Evolutionary conservation across 2,329 filamentous ascomycete species (phyloP), one percentile per base, ranked within the genome.

Genomic region (Trichoderma brevicompactum): DNA sequence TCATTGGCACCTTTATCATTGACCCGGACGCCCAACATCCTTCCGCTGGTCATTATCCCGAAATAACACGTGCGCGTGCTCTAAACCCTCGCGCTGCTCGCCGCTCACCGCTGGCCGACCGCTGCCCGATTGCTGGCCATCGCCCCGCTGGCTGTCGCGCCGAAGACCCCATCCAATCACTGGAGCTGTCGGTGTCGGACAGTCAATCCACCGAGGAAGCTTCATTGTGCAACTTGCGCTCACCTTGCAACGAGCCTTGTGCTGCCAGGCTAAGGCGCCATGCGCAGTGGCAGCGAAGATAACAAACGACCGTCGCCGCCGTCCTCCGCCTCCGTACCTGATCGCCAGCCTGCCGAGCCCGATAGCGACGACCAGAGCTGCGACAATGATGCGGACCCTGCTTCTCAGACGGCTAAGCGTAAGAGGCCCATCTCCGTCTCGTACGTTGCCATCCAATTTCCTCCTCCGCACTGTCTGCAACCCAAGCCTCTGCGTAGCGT

Each of bases 341-440:
- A 70, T 66, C 75, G 73, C 68, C 76, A 77, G 65, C 73, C 69
- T 54, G 23, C 23, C 23, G 75, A 81, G 60, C 75, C 70, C 54
- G 82, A 84, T 60, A 86, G 82, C 73, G 83, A 84, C 71, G 81
- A 82, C 63, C 78, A 81, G 58, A 85, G 82, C 72, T 81, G 83
- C 49, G 79, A 80, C 65, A 79, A 79, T 62, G 73, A 78, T 54
- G 79, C 83, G 58, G 72, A 76, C 36, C 70, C 66, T 46, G 64
- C 72, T 34, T 71, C 70, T 67, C 73, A 72, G 65, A 71, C 70
- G 23, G 74, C 83, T 66, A 88, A 88, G 75, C 83, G 86, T 68
- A 88, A 87, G 74, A 80, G 86, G 66, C 84, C 84, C 66, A 80
- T 87, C 56, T 87, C 85, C 66, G 85, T 87, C 67, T 87, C 85